These are phyloP conservation scores for Paraphoma sp. DNA, from an alignment of 2,329 filamentous ascomycete species.

Conservation along the genomic window DNA sequence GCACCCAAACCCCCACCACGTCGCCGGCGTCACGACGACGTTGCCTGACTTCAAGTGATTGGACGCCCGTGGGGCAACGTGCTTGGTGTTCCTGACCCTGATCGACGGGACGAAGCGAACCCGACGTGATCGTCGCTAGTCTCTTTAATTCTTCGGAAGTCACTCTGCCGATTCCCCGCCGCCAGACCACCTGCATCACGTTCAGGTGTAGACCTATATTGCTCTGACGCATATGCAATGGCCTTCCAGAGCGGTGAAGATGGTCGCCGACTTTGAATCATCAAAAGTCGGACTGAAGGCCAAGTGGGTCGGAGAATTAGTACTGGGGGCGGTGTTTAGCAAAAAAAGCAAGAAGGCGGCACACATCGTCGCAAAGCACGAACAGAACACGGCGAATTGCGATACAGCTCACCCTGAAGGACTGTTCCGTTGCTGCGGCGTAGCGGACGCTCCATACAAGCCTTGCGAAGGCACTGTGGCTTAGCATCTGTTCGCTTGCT, in stretches of 20 bases:
- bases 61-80: neutral
- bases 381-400: neutral
- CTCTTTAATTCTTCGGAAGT: neutral
- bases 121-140: neutral
- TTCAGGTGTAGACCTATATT: neutral
- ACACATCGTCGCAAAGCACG: neutral
- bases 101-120: conserved; percentile 20
- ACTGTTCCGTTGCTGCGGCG: neutral
- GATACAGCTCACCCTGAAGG: neutral
- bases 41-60: conserved; percentile 1
- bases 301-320: too few relatives aligned
- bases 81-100: conserved; percentile 14
- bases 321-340: too few relatives aligned
- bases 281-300: neutral
- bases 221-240: neutral
- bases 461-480: neutral
- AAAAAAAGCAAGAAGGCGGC: neutral
- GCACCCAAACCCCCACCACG: neutral
- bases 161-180: neutral
- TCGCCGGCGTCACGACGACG: neutral
- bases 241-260: neutral
- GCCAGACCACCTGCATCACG: too few relatives aligned
- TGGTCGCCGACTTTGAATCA: neutral
- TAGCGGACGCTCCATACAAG: neutral
- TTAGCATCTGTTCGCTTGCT: neutral